Evolutionary conservation across 2,329 filamentous ascomycete species (phyloP).

Genomic region (Phoma sp.): DNA sequence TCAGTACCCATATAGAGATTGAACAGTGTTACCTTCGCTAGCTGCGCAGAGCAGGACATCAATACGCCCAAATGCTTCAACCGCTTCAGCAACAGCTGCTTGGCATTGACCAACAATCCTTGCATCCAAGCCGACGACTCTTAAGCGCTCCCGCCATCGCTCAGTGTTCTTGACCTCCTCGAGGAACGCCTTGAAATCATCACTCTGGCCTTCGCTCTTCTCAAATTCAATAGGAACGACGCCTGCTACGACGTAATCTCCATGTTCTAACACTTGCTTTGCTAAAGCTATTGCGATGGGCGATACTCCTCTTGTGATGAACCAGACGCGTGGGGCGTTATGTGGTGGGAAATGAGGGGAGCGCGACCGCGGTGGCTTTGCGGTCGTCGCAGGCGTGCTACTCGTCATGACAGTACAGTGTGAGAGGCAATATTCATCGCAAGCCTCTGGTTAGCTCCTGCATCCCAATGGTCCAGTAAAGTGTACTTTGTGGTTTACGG

Average conservation of each 20-base stretch:
- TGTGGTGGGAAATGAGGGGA: constrained; percentile 66
- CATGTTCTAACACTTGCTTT: constrained; percentile 83
- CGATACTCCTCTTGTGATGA: constrained; percentile 85
- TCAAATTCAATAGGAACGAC: constrained; percentile 81
- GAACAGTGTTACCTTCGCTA: constrained; percentile 71
- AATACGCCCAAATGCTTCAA: constrained; percentile 82
- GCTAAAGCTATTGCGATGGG: constrained; percentile 85
- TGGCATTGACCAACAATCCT: constrained; percentile 75
- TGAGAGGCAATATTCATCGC: background rate
- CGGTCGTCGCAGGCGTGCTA: constrained; percentile 1
- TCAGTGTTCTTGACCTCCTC: constrained; percentile 72
- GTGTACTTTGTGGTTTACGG: background rate
- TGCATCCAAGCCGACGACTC: constrained; percentile 66
- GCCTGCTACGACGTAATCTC: constrained; percentile 88
- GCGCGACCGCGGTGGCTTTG: constrained; percentile 43
- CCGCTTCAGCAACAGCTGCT: constrained; percentile 84
- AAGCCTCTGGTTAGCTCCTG: background rate
- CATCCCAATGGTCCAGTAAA: background rate
- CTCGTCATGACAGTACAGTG: constrained; percentile 6
- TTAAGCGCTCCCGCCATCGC: constrained; percentile 81
- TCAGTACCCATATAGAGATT: background rate
- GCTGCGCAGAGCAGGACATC: constrained; percentile 92
- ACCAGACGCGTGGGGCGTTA: constrained; percentile 83
- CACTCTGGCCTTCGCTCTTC: constrained; percentile 70
- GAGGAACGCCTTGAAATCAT: constrained; percentile 81